These are phyloP conservation scores for Chlorella sp. DNA, from an alignment of 139 green algal genomes.

Conservation along the genomic window DNA sequence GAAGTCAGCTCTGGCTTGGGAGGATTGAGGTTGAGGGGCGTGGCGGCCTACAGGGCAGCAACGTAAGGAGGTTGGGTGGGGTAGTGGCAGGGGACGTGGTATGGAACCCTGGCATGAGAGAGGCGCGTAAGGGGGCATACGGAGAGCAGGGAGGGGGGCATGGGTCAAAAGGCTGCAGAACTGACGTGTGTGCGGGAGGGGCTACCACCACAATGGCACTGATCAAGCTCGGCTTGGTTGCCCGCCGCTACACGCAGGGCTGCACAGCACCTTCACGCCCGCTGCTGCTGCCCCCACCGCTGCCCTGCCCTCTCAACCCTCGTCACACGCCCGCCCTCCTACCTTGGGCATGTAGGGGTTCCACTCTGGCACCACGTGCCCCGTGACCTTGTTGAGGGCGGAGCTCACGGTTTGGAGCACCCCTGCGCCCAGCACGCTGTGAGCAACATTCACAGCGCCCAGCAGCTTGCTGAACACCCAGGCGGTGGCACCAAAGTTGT, in stretches of 20 bases:
- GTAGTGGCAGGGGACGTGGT: neutral
- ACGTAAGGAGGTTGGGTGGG: neutral
- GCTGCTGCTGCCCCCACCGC: neutral
- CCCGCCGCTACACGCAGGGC: too few relatives aligned
- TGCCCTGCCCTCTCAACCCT: neutral
- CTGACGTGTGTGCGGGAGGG: neutral
- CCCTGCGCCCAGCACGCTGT: slow-evolving; percentile 82
- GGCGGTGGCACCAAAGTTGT: slow-evolving; percentile 84
- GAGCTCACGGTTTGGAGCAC: slow-evolving; percentile 74
- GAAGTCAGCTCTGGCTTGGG: slow-evolving; percentile 33
- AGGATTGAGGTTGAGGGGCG: slow-evolving; percentile 60
- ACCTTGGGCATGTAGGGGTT: slow-evolving; percentile 96
- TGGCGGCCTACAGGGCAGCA: slow-evolving; percentile 42
- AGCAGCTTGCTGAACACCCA: slow-evolving; percentile 79
- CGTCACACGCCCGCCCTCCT: neutral
- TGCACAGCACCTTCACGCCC: too few relatives aligned
- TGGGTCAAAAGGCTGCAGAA: neutral
- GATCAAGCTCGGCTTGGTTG: neutral
- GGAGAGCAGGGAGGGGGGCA: too few relatives aligned
- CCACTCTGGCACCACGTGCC: slow-evolving; percentile 88
- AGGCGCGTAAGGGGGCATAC: too few relatives aligned
- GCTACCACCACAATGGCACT: neutral
- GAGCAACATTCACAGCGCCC: slow-evolving; percentile 78
- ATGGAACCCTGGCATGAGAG: neutral
- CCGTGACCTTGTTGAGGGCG: slow-evolving; percentile 78